Evolutionary conservation across 495 filamentous ascomycete species (phyloP), one percentile per base, ranked within the genome.

Genomic region (Melanomma pulvis-pyrius): DNA sequence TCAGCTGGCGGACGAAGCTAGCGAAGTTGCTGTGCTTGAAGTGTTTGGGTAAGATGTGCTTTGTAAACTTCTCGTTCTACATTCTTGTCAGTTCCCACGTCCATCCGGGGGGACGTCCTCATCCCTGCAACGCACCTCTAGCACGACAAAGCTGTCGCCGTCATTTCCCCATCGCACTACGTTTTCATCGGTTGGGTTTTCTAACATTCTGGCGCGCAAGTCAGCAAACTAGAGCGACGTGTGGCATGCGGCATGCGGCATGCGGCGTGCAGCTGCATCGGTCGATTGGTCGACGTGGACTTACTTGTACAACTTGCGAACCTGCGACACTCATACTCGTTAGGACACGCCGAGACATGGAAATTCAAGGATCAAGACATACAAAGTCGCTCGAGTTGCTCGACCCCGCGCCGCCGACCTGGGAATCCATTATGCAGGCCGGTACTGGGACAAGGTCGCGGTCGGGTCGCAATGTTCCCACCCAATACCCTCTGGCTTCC

Each of bases 1-100:
- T 99, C 52, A 99, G 81, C 77, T 99, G 94, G 70, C 94, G 90
- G 47, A 99, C 94, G 71, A 99, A 99, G 80, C 92, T 96, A 46
- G 96, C 94, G 76, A 99, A 98, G 75, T 99, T 99, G 86, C 92
- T 96, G 78, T 98, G 93, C 79, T 98, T 99, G 83, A 98, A 98
- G 75, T 99, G 94, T 74, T 97, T 97, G 0, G 94, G 96, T 21
- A 98, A 83, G 69, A 99, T 97, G 52, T 89, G 88, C 76, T 97
- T 98, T 49, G 94, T 98, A 74, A 99, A 99, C 76, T 96, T 94
- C 73, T 98, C 96, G 77, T 94, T 96, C 94, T 97, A 75, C 30
- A 8, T 15, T 28, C 6, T 17, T 26, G 44, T 64, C 28, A 61
- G 48, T 47, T 15, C 17, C 13, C 9, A 4, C 26, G 13, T 19